Evolutionary conservation across 495 filamentous ascomycete genomes (phyloP), one percentile per base, ranked within the genome.

Genomic region (Rhypophila decipiens): DNA sequence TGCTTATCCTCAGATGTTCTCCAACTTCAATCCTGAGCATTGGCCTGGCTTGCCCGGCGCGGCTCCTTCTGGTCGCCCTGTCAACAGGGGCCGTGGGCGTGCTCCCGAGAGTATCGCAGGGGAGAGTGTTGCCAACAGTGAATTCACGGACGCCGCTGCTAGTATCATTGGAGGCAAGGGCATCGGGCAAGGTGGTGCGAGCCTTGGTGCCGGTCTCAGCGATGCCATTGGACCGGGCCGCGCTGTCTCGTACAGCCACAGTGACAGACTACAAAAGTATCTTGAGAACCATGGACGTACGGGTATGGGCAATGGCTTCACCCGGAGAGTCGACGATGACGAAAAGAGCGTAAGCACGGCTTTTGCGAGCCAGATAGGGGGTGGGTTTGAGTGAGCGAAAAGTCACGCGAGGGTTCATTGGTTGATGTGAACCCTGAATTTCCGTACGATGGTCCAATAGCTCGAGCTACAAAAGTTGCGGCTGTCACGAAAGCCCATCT

Each of bases 1-100:
- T 36, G 85, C 85, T 19, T 99, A 90, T 60, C 93, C 93, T 8
- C 86, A 84, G 19, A 95, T 97, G 86, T 99, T 99, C 67, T 88
- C 87, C 42, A 85, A 84, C 64, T 97, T 99, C 57, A 76, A 83
- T 31, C 72, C 82, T 33, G 90, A 96, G 44, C 74, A 83, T 22
- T 99, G 93, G 93, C 94, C 94, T 13, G 74, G 85, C 19, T 77
- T 95, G 33, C 81, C 82, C 22, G 82, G 83, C 10, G 78, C 82
- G 3, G 65, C 73, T 36, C 84, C 85, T 53, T 78, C 79, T 43
- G 71, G 69, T 13, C 66, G 72, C 17, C 61, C 63, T 19, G 64
- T 62, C 13, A 61, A 64, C 42, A 81, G 82, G 58, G 66, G 72
- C 42, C 81, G 85, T 42, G 80, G 76, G 18, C 74, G 73, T 23